Evolutionary conservation across 2,329 filamentous ascomycete genomes (phyloP), one percentile per base, ranked within the genome.

Genomic region (Apiospora arundinis): DNA sequence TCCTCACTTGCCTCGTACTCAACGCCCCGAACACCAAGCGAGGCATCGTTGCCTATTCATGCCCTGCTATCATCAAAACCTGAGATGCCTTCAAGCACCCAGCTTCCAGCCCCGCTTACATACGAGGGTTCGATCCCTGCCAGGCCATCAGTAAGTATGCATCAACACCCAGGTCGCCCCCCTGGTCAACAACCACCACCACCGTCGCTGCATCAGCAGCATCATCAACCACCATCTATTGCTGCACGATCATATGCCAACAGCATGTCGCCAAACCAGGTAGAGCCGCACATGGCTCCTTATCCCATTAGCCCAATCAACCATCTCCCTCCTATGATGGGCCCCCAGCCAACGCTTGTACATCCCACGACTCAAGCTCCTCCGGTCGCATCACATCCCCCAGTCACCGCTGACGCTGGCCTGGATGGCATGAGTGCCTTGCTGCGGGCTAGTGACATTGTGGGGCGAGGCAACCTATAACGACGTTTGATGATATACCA

Each of bases 351-450:
- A 14, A 16, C 56, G 9, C 32, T 63, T 12, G 32, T n/a, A n/a
- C 32, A 40, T 40, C 32, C 56, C 32, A 40, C 28, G 56, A 63
- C 56, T 14, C 56, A 70, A 25, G 32, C 69, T 44, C 28, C 68
- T 40, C 21, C 56, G 18, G 16, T 49, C n/a, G 71, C 67, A 32
- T 66, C 73, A 11, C 78, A 73, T n/a, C 44, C 70, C 14, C 42
- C 32, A n/a, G 69, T 56, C 40, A 37, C 56, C 8, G 63, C 75
- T 2, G 80, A 81, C 4, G 74, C 74, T 6, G 77, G 79, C 4
- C 79, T 90, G 25, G 89, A 91, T 73, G 89, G 89, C 1, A 88
- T 91, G 80, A 89, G 84, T 72, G 89, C 89, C 8, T 80, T 91
- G 14, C 78, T 91, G 1, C 84, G 83, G 72, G 89, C 89, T 12